These are phyloP conservation scores for Durotheca rogersii DNA, from an alignment of 495 filamentous ascomycete genomes.

Conservation along the genomic window DNA sequence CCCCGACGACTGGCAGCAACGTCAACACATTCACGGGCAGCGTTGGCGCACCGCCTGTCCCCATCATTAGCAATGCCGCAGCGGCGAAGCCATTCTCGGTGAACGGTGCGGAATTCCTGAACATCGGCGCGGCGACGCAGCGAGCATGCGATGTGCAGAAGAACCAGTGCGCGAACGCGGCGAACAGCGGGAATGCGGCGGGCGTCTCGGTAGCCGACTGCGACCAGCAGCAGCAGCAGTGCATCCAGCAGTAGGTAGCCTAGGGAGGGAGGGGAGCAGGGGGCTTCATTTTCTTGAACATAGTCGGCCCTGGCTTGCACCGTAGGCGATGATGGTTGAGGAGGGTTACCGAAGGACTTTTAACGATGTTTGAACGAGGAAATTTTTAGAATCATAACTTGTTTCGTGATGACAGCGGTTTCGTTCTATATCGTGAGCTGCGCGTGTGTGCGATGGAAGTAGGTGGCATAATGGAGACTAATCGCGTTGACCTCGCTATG, in stretches of 20 bases:
- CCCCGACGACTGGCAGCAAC: conserved; percentile 37
- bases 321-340: too few relatives aligned
- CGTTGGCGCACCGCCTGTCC: conserved; percentile 54
- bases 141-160: conserved; percentile 58
- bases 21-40: conserved; percentile 58
- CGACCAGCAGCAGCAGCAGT: conserved; percentile 48
- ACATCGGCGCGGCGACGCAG: conserved; percentile 51
- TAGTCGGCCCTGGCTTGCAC: too few relatives aligned
- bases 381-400: conserved; percentile 5
- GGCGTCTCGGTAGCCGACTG: conserved; percentile 44
- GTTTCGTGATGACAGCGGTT: conserved; percentile 11
- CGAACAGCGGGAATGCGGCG: conserved; percentile 49
- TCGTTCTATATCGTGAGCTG: background rate
- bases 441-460: too few relatives aligned
- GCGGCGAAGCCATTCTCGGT: conserved; percentile 55
- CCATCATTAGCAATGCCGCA: conserved; percentile 49
- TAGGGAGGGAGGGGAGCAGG: conserved; percentile 41
- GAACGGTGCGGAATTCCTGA: conserved; percentile 55
- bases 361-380: conserved; percentile 8
- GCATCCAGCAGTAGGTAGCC: conserved; percentile 43
- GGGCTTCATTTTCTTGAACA: conserved; percentile 53
- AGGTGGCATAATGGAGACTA: too few relatives aligned
- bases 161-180: conserved; percentile 58
- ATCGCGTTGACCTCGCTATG: too few relatives aligned
- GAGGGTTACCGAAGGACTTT: too few relatives aligned